Percentiles rank a stretch among this genome's conserved stretches.
Conservation (phyloP, 352 stramenopile genomes). For the Phytophthora pluvialis region DNA sequence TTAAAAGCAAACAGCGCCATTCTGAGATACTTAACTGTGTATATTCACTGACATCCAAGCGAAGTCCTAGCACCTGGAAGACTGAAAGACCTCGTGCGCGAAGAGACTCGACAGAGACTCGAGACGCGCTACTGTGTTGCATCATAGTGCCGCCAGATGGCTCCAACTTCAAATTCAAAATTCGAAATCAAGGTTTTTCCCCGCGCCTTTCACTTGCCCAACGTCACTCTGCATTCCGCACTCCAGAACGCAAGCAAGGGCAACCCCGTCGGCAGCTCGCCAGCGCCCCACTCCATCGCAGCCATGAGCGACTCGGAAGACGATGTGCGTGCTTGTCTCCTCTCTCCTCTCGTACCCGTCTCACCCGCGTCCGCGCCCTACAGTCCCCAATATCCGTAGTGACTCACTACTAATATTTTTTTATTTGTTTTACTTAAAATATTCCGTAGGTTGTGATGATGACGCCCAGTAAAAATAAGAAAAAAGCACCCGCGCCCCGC, state of each 20-base stretch:
- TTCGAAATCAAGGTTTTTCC: slow-evolving; percentile 15
- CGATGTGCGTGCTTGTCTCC: slow-evolving; percentile 41
- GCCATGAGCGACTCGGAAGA: slow-evolving; percentile 61
- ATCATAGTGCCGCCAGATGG: no score
- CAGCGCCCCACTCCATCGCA: neutral
- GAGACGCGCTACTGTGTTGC: neutral
- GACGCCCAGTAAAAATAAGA: slow-evolving; percentile 25
- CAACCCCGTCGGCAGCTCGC: neutral
- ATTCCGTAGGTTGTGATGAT: slow-evolving; percentile 42
- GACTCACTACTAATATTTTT: slow-evolving; percentile 16
- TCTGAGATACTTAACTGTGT: no score
- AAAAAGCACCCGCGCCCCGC: slow-evolving; percentile 24
- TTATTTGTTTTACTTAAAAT: slow-evolving; percentile 2
- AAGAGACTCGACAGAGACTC: no score
- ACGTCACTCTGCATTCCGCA: slow-evolving; percentile 30
- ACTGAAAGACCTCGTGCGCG: no score
- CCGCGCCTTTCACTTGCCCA: slow-evolving; percentile 7
- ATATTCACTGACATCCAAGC: no score
- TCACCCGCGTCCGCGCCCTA: neutral
- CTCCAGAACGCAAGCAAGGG: slow-evolving; percentile 15
- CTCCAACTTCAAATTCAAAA: slow-evolving; percentile 24
- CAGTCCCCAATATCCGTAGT: neutral
- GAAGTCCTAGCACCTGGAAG: no score
- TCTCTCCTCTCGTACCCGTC: slow-evolving; percentile 1
- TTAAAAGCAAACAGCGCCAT: no score